Conservation (phyloP, 176 grass and related monocot genomes). For the Elymus sibiricus region DNA sequence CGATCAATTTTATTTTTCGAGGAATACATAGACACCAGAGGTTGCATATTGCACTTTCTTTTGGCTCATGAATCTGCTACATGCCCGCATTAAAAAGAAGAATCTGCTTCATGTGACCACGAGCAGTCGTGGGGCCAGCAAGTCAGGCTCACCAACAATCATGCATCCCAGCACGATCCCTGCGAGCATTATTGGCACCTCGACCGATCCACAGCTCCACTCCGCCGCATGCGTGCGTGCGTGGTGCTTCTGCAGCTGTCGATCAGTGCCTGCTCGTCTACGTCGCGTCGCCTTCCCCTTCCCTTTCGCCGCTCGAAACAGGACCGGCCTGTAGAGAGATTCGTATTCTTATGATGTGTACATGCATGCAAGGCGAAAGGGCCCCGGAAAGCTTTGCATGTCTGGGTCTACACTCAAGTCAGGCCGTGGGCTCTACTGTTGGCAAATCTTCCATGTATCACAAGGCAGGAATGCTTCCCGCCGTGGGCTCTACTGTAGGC, state of each 20-base stretch:
- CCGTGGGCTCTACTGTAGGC: neutral
- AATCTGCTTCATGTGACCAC: neutral
- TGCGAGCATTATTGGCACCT: neutral
- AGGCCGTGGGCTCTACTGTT: neutral
- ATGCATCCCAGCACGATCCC: too few species aligned
- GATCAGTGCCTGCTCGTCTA: too few species aligned
- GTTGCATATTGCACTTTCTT: too few species aligned
- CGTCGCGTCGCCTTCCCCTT: neutral
- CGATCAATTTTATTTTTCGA: too few species aligned
- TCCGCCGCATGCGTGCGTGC: neutral
- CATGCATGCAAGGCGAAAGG: neutral
- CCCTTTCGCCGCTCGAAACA: neutral
- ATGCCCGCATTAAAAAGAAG: too few species aligned
- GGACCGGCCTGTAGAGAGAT: neutral
- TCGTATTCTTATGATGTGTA: neutral
- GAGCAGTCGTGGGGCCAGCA: neutral
- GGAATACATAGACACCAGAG: too few species aligned
- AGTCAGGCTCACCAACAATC: neutral
- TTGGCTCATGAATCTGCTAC: too few species aligned
- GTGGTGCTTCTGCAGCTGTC: neutral
- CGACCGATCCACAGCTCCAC: neutral
- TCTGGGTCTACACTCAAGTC: too few species aligned
- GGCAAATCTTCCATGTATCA: too few species aligned
- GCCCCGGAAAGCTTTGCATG: neutral
- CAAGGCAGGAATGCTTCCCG: too few species aligned